Conservation (phyloP, 2,329 filamentous ascomycete genomes). For the Scopulariopsis brevicaulis region DNA sequence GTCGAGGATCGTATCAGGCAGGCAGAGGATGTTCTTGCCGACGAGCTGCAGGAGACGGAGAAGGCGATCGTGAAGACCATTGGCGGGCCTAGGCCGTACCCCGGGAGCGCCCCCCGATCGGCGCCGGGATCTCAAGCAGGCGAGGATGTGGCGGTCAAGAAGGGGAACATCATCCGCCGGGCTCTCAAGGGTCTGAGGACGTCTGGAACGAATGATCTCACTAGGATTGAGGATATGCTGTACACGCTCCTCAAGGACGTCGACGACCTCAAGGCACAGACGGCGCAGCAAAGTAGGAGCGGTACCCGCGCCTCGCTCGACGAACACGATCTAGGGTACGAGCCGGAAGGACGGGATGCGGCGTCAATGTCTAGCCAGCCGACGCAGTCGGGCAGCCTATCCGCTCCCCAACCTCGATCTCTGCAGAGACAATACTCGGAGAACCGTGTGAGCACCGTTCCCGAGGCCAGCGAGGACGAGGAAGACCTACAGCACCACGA, state of each 20-base stretch:
- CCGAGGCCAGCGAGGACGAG: constrained; percentile 67
- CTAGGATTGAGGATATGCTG: constrained; percentile 83
- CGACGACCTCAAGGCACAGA: constrained; percentile 63
- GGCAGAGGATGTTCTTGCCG: constrained; percentile 81
- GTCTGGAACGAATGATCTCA: constrained; percentile 79
- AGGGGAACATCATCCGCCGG: constrained; percentile 85
- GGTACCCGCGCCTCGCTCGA: constrained; percentile 56
- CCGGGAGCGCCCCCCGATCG: constrained; percentile 51
- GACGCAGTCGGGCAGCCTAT: constrained; percentile 67
- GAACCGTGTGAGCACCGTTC: constrained; percentile 82
- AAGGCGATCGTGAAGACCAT: constrained; percentile 73
- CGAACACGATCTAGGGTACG: constrained; percentile 64
- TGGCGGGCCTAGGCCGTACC: constrained; percentile 76
- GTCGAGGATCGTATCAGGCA: constrained; percentile 87
- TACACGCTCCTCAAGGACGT: constrained; percentile 88
- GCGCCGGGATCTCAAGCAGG: constrained; percentile 45
- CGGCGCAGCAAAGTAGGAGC: constrained; percentile 26
- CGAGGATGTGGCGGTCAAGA: constrained; percentile 59
- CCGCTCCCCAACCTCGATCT: constrained; percentile 35
- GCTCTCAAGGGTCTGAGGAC: constrained; percentile 84
- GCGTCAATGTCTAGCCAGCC: constrained; percentile 41
- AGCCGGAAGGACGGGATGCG: constrained; percentile 23
- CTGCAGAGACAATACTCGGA: constrained; percentile 51
- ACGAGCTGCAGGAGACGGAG: constrained; percentile 79
- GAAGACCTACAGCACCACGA: neutral